These are phyloP conservation scores for Amanita pallidorosea DNA, from an alignment of 768 basidiomycete species.

Conservation along the genomic window DNA sequence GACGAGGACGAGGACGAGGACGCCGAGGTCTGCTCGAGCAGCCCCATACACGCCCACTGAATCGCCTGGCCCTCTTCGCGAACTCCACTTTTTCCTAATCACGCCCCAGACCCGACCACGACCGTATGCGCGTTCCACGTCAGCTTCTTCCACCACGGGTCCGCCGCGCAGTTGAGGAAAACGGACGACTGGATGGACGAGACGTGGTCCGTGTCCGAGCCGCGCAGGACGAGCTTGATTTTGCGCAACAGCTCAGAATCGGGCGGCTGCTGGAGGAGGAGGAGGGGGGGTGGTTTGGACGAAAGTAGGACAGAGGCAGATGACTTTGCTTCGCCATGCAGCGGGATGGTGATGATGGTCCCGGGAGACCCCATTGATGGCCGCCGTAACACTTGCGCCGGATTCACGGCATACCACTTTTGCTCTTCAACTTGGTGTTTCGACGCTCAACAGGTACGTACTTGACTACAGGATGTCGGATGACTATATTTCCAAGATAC, in stretches of 20 bases:
- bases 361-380: no score
- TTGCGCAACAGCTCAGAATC: conserved; percentile 34
- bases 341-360: conserved; percentile 22
- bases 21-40: conserved; percentile 40
- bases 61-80: conserved; percentile 59
- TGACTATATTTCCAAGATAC: neutral
- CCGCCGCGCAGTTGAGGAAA: conserved; percentile 23
- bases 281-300: no score
- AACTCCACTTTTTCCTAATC: conserved; percentile 60
- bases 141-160: conserved; percentile 49
- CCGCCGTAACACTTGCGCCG: no score
- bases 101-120: conserved; percentile 58
- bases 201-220: conserved; percentile 21
- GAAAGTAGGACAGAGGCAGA: conserved; percentile 31
- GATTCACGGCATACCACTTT: no score
- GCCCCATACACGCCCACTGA: conserved; percentile 74
- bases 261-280: no score
- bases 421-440: no score
- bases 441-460: no score
- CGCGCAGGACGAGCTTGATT: conserved; percentile 50
- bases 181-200: conserved; percentile 30
- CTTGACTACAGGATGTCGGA: no score
- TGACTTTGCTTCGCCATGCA: conserved; percentile 31
- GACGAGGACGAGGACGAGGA: no score
- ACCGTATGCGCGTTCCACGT: conserved; percentile 60